Base-by-base conservation (phyloP, 768 basidiomycete species). In the Daedalea quercina region DNA sequence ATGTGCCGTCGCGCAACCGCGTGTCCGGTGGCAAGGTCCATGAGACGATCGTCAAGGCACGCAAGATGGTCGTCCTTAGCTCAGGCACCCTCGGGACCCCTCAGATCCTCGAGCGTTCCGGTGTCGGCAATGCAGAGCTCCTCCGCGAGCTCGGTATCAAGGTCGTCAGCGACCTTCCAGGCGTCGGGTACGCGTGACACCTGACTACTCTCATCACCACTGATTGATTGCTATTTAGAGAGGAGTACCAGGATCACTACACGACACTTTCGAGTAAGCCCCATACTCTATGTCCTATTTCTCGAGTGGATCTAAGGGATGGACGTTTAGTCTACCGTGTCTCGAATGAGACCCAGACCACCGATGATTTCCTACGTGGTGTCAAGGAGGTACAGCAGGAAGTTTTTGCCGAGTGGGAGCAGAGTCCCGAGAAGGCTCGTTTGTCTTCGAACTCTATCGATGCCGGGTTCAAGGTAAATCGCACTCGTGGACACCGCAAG, bases 231-330 rank as follows among this genome's bases (percentile, higher is more conserved):
- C 13, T 44, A 33, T 45, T n/a, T 52, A 82, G 83, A 43, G 82
- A 85, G 65, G 68, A 86, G 65, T 87, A 86, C 66, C 84, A 85
- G 64, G 84, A 85, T 60, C 84, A 86, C 61, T 87, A 85, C 64
- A 85, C 84, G 11, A 86, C 83, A 1, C 73, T 85, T 28, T 79
- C 80, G 1, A 66, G 82, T 83, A 57, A n/a, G n/a, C n/a, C n/a
- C n/a, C 50, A 77, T 64, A 11, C 24, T 19, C 12, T 1, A 11
- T 31, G n/a, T 12, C 1, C n/a, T n/a, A n/a, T n/a, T n/a, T n/a
- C n/a, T n/a, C n/a, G n/a, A n/a, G n/a, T n/a, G n/a, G n/a, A n/a
- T n/a, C n/a, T n/a, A n/a, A n/a, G n/a, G n/a, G n/a, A n/a, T n/a
- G n/a, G n/a, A n/a, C n/a, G 2, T 11, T 17, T 48, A 84, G 80